Evolutionary conservation across 176 grass and related monocot species (phyloP).

Genomic region (Carex littledalei): DNA sequence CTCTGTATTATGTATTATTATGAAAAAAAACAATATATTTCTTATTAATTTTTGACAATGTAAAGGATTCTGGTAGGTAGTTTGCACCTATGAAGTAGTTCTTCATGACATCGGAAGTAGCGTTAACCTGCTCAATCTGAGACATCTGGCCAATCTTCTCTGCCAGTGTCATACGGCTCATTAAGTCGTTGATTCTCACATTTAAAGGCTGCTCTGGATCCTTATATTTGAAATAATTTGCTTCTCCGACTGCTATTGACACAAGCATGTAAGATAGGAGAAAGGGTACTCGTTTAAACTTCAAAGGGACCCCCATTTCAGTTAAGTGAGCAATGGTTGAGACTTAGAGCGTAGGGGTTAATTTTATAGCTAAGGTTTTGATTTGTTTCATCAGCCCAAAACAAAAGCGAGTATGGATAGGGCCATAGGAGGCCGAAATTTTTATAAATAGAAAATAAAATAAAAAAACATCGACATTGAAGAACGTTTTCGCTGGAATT

Average conservation of each 20-base stretch:
- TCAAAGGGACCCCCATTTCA: neutral
- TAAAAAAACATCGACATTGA: no score
- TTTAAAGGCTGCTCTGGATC: slow-evolving; percentile 35
- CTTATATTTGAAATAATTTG: slow-evolving; percentile 25
- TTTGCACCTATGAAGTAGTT: slow-evolving; percentile 6
- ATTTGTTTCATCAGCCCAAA: neutral
- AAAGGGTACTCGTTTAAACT: neutral
- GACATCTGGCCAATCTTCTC: slow-evolving; percentile 54
- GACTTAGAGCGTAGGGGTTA: neutral
- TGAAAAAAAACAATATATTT: neutral
- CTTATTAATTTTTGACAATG: neutral
- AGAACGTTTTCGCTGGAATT: no score
- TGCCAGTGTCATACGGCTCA: slow-evolving; percentile 36
- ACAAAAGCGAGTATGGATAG: neutral
- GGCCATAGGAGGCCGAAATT: neutral
- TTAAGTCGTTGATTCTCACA: slow-evolving; percentile 27
- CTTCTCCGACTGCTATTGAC: neutral
- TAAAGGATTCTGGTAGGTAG: neutral
- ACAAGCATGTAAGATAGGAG: neutral
- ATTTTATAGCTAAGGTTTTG: neutral
- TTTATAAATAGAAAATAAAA: no score
- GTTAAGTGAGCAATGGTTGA: neutral
- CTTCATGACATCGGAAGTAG: slow-evolving; percentile 35
- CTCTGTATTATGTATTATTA: neutral
- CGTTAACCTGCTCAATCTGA: slow-evolving; percentile 42